Percentiles rank a stretch among this genome's conserved stretches.
phyloP scores from a whole-genome alignment of 2,329 filamentous ascomycete species.

The Parafenestella ontariensis region DNA sequence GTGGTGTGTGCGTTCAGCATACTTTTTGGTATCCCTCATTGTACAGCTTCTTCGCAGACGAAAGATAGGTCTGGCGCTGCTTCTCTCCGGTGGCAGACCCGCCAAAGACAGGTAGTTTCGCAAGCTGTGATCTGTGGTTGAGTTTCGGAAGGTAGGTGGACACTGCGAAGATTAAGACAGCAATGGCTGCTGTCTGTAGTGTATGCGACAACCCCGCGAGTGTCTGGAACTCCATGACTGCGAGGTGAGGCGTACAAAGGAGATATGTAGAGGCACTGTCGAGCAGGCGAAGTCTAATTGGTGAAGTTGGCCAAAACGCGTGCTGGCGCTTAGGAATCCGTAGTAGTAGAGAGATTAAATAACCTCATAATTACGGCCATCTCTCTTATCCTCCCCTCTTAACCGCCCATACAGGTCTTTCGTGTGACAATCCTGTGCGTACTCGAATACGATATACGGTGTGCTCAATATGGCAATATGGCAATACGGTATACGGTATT shows the following conservation, averaged over 20 bases:
- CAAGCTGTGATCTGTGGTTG: slow-evolving; percentile 27
- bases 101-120: slow-evolving; percentile 32
- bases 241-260: background rate
- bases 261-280: background rate
- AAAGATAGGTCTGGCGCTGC: slow-evolving; percentile 28
- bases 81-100: slow-evolving; percentile 21
- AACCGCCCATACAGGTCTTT: background rate
- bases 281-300: background rate
- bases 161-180: slow-evolving; percentile 32
- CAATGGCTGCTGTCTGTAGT: slow-evolving; percentile 31
- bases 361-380: background rate
- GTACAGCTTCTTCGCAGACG: slow-evolving; percentile 35
- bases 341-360: background rate
- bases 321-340: too few species aligned
- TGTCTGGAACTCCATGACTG: slow-evolving; percentile 27
- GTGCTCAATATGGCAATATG: background rate
- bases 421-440: background rate
- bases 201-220: slow-evolving; percentile 25
- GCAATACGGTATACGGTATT: slow-evolving; percentile 11
- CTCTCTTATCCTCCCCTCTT: background rate
- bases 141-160: slow-evolving; percentile 30
- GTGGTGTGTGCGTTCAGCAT: background rate
- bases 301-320: background rate
- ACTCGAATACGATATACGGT: slow-evolving; percentile 8
- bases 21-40: slow-evolving; percentile 39